Evolutionary conservation across 1,284 basidiomycete species (phyloP), one percentile per base, ranked within the genome.

Genomic region (Cutaneotrichosporon sp.): DNA sequence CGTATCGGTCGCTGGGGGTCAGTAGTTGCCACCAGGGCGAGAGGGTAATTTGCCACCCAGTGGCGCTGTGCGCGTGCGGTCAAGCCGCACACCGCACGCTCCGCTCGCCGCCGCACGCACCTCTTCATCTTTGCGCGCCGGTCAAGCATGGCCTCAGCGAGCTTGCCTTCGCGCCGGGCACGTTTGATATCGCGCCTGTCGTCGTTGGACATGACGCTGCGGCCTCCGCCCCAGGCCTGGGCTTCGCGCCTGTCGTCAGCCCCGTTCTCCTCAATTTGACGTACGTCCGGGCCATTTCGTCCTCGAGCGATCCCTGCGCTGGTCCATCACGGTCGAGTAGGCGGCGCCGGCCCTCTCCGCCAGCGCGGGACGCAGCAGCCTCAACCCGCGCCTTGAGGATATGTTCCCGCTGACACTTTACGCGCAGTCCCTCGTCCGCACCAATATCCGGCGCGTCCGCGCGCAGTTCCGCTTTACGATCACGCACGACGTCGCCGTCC

Each of bases 121-220:
- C 90, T 94, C 77, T 97, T 97, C 56, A 96, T 79, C 70, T 94
- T 94, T 8, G 88, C 79, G 52, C 92, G 80, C 23, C 91, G 82
- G 66, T 97, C 90, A 43, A 97, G 79, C 76, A 97, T 76, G 4
- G 88, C 88, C 72, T 97, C 92, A 1, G 88, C 85, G 15, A 96
- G 71, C 34, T 87, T 81, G 3, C 93, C 93, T 60, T 96, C 90
- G 72, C 91, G 87, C 58, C 81, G 80, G 13, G 91, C 91, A 54
- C 81, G 82, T 72, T 90, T 91, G 50, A 97, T 79, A 81, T 82
- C 83, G 2, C 66, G 69, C 2, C 90, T 87, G 49, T 74, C 74
- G n/a, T 54, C 56, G 8, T 62, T 57, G 4, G 69, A 68, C 35
- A 86, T 80, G 13, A 92, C 77, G 15, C 83, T 83, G 51, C 84